Conservation (phyloP, 2,329 filamentous ascomycete species). For the Curvularia eragrostidis region DNA sequence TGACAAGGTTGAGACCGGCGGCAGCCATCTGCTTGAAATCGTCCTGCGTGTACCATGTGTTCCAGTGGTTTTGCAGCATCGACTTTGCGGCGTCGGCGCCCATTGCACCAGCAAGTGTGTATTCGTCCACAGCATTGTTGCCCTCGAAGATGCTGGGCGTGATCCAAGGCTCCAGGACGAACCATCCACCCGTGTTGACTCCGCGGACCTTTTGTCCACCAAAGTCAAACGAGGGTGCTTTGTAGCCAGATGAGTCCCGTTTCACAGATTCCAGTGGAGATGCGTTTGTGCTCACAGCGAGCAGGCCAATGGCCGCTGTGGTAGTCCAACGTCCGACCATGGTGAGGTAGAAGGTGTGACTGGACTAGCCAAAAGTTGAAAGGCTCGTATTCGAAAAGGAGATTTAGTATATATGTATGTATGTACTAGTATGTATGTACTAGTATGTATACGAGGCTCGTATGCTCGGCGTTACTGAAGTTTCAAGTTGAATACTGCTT, state of each 20-base stretch:
- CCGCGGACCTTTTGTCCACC: slow-evolving; percentile 64
- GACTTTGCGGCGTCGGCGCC: slow-evolving; percentile 57
- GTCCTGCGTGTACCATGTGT: slow-evolving; percentile 61
- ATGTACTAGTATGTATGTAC: too few species aligned
- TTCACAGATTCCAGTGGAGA: slow-evolving; percentile 39
- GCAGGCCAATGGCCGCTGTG: slow-evolving; percentile 38
- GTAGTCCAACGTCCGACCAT: slow-evolving; percentile 40
- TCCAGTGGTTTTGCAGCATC: slow-evolving; percentile 64
- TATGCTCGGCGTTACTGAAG: slow-evolving; percentile 5
- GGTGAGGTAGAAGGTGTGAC: slow-evolving; percentile 16
- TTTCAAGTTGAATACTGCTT: slow-evolving; percentile 9
- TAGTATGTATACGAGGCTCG: not conserved
- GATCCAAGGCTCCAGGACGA: slow-evolving; percentile 70
- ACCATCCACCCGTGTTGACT: slow-evolving; percentile 71
- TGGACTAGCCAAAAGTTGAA: slow-evolving; percentile 17
- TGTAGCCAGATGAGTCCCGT: slow-evolving; percentile 13
- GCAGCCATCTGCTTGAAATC: slow-evolving; percentile 64
- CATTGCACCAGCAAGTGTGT: slow-evolving; percentile 58
- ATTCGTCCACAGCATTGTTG: slow-evolving; percentile 64
- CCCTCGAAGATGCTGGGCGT: slow-evolving; percentile 67
- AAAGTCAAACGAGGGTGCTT: slow-evolving; percentile 59
- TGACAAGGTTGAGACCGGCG: slow-evolving; percentile 67
- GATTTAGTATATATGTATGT: not conserved
- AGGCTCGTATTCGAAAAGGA: slow-evolving; percentile 17
- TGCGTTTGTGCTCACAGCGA: slow-evolving; percentile 39